Conservation (phyloP, 2,329 filamentous ascomycete species). For the Botryosphaeria dothidea region DNA sequence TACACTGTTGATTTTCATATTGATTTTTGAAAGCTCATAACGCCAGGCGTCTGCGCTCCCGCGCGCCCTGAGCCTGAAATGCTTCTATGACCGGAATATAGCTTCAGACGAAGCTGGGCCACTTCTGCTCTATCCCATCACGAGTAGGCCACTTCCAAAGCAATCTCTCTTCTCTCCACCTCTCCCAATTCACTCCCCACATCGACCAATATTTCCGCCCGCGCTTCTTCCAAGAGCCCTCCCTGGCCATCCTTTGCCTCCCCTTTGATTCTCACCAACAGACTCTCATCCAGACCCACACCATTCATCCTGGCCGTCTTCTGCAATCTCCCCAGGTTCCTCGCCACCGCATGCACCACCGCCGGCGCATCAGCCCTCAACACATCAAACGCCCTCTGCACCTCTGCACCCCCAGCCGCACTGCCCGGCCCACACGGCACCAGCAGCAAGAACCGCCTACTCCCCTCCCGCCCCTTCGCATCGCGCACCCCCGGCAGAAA, state of each 20-base stretch:
- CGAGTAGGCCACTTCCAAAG: neutral
- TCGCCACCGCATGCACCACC: slow-evolving; percentile 16
- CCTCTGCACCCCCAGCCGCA: neutral
- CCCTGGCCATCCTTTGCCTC: neutral
- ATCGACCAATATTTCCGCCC: slow-evolving; percentile 5
- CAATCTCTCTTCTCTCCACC: neutral
- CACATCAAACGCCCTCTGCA: slow-evolving; percentile 17
- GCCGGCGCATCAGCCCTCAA: slow-evolving; percentile 14
- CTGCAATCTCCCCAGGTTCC: slow-evolving; percentile 9
- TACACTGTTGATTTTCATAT: no score
- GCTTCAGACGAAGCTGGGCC: no score
- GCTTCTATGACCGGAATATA: no score
- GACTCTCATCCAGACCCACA: neutral
- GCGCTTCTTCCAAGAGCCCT: neutral
- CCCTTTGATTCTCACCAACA: neutral
- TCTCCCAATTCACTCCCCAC: neutral
- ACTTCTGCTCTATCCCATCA: neutral
- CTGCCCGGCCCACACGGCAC: slow-evolving; percentile 7
- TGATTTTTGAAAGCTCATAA: no score
- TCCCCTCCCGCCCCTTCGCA: neutral
- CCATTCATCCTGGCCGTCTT: slow-evolving; percentile 18
- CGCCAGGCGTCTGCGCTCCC: no score
- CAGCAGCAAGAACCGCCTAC: neutral
- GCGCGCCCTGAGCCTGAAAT: no score
- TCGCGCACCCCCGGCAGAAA: neutral